These are phyloP conservation scores for Aureobasidium leucospermi DNA, from an alignment of 2,329 filamentous ascomycete species.

Conservation along the genomic window DNA sequence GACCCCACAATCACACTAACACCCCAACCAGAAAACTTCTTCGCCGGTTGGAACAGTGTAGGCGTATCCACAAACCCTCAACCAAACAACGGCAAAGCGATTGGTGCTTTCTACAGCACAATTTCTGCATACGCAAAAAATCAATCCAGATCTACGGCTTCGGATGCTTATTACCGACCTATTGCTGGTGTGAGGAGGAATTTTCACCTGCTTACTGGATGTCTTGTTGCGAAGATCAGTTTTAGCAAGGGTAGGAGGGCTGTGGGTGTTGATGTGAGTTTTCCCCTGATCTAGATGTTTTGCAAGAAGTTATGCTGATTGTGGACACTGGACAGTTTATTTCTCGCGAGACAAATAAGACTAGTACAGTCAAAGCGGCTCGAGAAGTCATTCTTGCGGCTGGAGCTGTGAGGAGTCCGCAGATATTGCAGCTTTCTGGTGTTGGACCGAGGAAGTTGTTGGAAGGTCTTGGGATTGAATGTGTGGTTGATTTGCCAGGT, in stretches of 20 bases:
- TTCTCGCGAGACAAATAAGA: background rate
- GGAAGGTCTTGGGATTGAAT: constrained; percentile 22
- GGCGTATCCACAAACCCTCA: constrained; percentile 16
- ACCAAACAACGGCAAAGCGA: constrained; percentile 18
- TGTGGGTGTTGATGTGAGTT: background rate
- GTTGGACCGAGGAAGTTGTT: constrained; percentile 18
- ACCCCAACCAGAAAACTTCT: constrained; percentile 3
- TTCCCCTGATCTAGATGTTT: too few species aligned
- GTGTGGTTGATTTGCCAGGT: constrained; percentile 23
- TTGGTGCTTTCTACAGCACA: constrained; percentile 30
- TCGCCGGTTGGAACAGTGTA: constrained; percentile 18
- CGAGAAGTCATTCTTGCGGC: constrained; percentile 31
- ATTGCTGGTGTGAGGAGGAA: constrained; percentile 25
- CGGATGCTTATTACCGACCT: constrained; percentile 27
- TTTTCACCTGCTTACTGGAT: constrained; percentile 24
- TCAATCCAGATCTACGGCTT: constrained; percentile 30
- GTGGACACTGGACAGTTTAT: constrained; percentile 15
- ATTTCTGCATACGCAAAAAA: constrained; percentile 28
- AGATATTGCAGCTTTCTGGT: constrained; percentile 31
- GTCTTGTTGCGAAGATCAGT: constrained; percentile 18
- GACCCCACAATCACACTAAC: background rate
- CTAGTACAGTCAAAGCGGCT: background rate
- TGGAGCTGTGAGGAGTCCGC: constrained; percentile 28
- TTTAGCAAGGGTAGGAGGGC: background rate
- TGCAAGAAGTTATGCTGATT: background rate